A percentile compares a stretch with the other conserved stretches of the same genome.
phyloP scores from a whole-genome alignment of 805 yeast species.

The Metschnikowia drakensbergensis region DNA sequence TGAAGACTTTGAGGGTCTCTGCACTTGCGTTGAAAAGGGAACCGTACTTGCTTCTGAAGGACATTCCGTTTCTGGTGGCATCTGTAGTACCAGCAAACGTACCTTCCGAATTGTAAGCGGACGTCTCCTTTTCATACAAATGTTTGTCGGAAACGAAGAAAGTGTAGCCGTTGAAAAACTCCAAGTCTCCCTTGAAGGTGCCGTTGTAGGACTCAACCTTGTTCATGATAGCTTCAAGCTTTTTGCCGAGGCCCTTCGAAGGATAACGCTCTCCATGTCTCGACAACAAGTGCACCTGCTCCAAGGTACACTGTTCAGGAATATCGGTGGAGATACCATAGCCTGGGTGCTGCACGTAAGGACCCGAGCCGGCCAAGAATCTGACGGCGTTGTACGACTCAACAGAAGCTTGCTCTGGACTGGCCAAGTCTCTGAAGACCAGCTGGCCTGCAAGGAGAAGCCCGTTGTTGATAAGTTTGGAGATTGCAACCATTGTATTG shows the following conservation, averaged over 20 bases:
- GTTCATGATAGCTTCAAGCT: conserved; percentile 23
- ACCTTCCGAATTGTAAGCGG: conserved; percentile 38
- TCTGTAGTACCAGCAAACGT: conserved; percentile 52
- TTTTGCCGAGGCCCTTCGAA: conserved; percentile 27
- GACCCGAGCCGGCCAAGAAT: conserved; percentile 55
- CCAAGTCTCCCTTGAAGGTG: conserved; percentile 45
- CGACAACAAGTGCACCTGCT: conserved; percentile 66
- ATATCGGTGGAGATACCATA: conserved; percentile 48
- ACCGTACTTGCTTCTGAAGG: conserved; percentile 47
- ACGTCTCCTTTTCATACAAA: conserved; percentile 49
- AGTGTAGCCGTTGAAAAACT: conserved; percentile 52
- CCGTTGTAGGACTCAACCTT: conserved; percentile 26
- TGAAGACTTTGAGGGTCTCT: conserved; percentile 46
- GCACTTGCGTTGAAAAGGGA: conserved; percentile 36
- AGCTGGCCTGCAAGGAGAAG: conserved; percentile 27
- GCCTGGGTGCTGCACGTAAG: conserved; percentile 50
- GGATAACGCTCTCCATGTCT: conserved; percentile 81
- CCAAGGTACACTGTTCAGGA: conserved; percentile 51
- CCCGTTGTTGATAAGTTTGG: conserved; percentile 27
- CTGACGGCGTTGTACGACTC: conserved; percentile 47
- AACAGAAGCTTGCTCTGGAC: conserved; percentile 38
- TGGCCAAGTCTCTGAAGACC: conserved; percentile 30
- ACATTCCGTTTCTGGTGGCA: conserved; percentile 47
- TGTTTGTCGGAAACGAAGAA: conserved; percentile 40
- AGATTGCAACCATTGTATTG: conserved; percentile 11